Evolutionary conservation across 2,329 filamentous ascomycete species (phyloP).

Genomic region (Pseudopyricularia cyperi): DNA sequence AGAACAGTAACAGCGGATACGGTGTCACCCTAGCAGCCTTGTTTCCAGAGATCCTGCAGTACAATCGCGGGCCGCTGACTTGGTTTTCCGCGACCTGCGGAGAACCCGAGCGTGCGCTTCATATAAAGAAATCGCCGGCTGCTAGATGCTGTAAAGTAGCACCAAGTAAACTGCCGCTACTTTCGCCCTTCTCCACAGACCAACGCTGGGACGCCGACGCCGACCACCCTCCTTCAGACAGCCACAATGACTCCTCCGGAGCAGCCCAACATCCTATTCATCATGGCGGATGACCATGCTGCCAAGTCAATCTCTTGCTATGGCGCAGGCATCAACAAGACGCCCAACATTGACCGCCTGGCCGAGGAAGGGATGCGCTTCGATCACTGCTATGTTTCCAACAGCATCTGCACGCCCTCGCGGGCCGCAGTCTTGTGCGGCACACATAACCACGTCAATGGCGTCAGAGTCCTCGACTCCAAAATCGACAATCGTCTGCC

Average conservation of each 20-base stretch:
- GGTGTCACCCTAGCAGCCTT: no score
- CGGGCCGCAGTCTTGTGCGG: slow-evolving; percentile 35
- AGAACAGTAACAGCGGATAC: no score
- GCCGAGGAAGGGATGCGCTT: slow-evolving; percentile 35
- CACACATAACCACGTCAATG: slow-evolving; percentile 39
- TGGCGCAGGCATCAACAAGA: slow-evolving; percentile 35
- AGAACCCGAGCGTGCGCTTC: no score
- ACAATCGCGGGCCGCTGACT: no score
- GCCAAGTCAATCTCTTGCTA: slow-evolving; percentile 34
- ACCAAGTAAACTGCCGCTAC: no score
- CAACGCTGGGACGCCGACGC: background rate
- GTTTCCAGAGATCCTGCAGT: no score
- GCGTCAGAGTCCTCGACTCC: slow-evolving; percentile 32
- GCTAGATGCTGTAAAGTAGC: no score
- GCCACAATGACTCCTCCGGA: background rate
- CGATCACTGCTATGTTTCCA: slow-evolving; percentile 41
- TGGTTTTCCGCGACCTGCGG: no score
- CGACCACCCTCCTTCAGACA: background rate
- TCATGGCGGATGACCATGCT: slow-evolving; percentile 42
- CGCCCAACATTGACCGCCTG: slow-evolving; percentile 36
- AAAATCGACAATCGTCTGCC: slow-evolving; percentile 36
- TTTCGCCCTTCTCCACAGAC: background rate
- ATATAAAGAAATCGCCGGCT: no score
- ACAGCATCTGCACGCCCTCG: slow-evolving; percentile 38
- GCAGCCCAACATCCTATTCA: slow-evolving; percentile 30